Evolutionary conservation across 306 rosid species (phyloP).

Genomic region (Medicago arabica): DNA sequence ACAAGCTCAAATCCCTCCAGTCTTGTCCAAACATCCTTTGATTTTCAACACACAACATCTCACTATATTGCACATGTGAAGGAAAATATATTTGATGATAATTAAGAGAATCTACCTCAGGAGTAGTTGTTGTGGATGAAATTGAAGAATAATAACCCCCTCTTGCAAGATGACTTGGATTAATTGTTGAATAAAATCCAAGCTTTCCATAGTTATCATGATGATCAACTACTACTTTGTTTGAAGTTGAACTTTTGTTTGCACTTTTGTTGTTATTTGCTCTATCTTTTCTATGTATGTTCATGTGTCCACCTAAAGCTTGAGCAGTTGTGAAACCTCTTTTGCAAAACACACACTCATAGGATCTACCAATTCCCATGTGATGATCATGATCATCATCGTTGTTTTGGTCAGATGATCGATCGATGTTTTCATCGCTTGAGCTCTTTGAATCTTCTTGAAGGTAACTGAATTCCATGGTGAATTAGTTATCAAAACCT

Average conservation of each 20-base stretch:
- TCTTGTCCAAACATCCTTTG: constrained; percentile 51
- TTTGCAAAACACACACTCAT: constrained; percentile 90
- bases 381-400: constrained; percentile 22
- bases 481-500: neutral
- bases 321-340: constrained; percentile 93
- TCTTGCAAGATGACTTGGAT: constrained; percentile 19
- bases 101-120: constrained; percentile 39
- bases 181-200: constrained; percentile 41
- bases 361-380: constrained; percentile 61
- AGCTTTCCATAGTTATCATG: constrained; percentile 37
- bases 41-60: constrained; percentile 45
- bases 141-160: constrained; percentile 37
- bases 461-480: constrained; percentile 56
- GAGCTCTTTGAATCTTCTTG: constrained; percentile 64
- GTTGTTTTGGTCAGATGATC: constrained; percentile 43
- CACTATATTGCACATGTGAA: constrained; percentile 39
- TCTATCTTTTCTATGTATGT: constrained; percentile 83
- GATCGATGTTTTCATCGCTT: constrained; percentile 59
- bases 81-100: constrained; percentile 53
- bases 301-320: constrained; percentile 96
- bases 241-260: constrained; percentile 42
- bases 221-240: constrained; percentile 26
- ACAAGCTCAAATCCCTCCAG: constrained; percentile 58
- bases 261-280: constrained; percentile 46
- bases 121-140: constrained; percentile 11